phyloP scores from a whole-genome alignment of 2,329 filamentous ascomycete species.

The Apiospora phragmitis region DNA sequence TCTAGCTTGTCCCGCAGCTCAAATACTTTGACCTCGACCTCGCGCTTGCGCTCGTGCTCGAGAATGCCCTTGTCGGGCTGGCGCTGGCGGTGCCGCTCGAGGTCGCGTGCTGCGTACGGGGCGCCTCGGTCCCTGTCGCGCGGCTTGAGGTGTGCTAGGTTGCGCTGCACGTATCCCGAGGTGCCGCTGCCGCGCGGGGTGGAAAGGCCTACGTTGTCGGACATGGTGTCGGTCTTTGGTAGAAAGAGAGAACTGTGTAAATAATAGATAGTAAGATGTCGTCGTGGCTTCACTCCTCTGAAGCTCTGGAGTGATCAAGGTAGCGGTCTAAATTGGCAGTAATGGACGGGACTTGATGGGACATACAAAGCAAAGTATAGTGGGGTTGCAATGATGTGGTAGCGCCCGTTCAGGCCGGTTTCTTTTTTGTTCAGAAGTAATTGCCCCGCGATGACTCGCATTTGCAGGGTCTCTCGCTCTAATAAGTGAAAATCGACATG shows the following conservation, averaged over 20 bases:
- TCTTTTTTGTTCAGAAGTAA: not conserved
- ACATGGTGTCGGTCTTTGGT: conserved; percentile 59
- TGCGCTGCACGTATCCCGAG: conserved; percentile 96
- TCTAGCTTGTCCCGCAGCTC: conserved; percentile 89
- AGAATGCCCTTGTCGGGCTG: conserved; percentile 91
- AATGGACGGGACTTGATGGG: not conserved
- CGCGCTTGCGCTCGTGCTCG: conserved; percentile 88
- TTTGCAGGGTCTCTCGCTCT: not conserved
- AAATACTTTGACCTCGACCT: conserved; percentile 91
- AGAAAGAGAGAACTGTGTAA: not conserved
- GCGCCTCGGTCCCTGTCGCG: conserved; percentile 77
- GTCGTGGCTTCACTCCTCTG: not conserved
- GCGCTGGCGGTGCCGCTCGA: conserved; percentile 69
- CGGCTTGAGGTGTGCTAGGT: conserved; percentile 82
- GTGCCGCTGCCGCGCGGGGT: conserved; percentile 95
- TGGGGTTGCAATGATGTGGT: not conserved
- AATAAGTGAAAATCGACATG: not conserved
- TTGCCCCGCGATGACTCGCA: conserved; percentile 17
- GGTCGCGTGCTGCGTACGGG: conserved; percentile 71
- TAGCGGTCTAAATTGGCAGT: conserved; percentile 23
- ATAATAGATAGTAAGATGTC: not conserved
- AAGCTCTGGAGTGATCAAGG: conserved; percentile 4
- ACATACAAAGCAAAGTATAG: not conserved
- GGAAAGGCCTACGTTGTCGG: conserved; percentile 92
- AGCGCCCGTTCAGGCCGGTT: not conserved